Base-by-base conservation (phyloP, 257 asterid genomes). In the Fraxinus pennsylvanica region DNA sequence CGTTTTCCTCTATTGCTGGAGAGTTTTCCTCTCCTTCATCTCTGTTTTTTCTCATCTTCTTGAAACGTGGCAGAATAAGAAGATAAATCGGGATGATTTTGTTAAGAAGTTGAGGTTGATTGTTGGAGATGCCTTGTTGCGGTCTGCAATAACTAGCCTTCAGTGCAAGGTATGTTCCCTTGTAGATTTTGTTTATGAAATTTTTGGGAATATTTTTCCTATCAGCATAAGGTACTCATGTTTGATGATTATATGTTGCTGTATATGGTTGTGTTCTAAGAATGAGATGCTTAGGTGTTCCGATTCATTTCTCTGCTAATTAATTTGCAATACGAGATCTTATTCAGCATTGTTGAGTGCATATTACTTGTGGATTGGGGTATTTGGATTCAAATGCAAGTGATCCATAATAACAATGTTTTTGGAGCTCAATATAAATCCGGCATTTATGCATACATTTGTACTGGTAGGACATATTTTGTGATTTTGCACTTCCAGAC, bases 51-150 rank as follows among this genome's bases (percentile, higher is more conserved):
- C 30, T 41, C 17, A 70, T 65, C 36, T 10, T 66, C 41, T 83
- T 80, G n/a, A 73, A 43, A 68, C 59, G 14, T 70, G 80, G 75
- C 87, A 94, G 98, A 82, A 71, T 52, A 91, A 94, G 88, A 82
- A 82, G 90, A 86, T 92, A 38, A 84, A 67, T 67, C 85, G 98
- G 70, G 97, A 86, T 61, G 92, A 85, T 29, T 91, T 94, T 76
- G 88, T 94, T 41, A 85, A 74, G 81, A 90, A 81, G 80, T 67
- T 94, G 86, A 88, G 98, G 93, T 71, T 84, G 81, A 85, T 86
- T 69, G 92, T 91, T 43, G 98, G 98, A 3, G 97, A 94, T 85
- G 74, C 82, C 74, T 57, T 94, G 81, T 80, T 94, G 76, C 87
- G 85, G 90, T 84, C 91, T 27, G 86, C 91, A 3, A 85, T 94